Base-by-base conservation (phyloP, 306 rosid genomes). In the Prosopis cineraria region DNA sequence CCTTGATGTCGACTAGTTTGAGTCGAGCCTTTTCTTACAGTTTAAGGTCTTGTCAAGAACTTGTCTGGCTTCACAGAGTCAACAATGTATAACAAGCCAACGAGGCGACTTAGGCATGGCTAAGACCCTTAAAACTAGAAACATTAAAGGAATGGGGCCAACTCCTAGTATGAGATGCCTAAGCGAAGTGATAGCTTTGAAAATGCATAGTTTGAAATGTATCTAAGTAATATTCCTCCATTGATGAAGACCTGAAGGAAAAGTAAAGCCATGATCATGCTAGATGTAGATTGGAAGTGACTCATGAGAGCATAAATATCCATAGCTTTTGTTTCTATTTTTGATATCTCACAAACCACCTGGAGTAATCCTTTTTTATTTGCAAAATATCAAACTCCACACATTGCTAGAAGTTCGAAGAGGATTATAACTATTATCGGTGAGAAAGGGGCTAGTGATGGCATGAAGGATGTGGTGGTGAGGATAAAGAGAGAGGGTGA, bases 101-200 rank as follows among this genome's bases (percentile, higher is more conserved):
- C 97, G 90, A 14, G 98, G 97, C 0, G 98, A 94, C 79, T 94
- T 97, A 0, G 97, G 98, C 98, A 94, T 91, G 39, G 86, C 84
- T 17, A 94, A 34, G 17, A 89, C 94, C 22, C 88, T 91, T 0
- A 89, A 10, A 0, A 86, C 88, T 1, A 94, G 70, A 10, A 89
- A 6, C 0, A 88, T 70, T 0, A 97, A 82, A 0, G 98, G 98
- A 33, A 94, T 0, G 0, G 93, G 88, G 0, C 96, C 96, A 0
- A 88, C 63, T 64, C 96, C 98, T 0, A 94, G 82, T 97, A 94
- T 94, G n/a, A 91, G 36, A 2, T 97, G 0, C 93, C 91, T 43
- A 91, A 2, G 44, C 71, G 10, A 20, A 24, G 34, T 70, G 90
- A 66, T 5, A 91, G 85, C 84, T 86, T 81, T 0, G 96, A 89